Evolutionary conservation across 352 stramenopile genomes (phyloP).

Genomic region (Pythium rishiriense): DNA sequence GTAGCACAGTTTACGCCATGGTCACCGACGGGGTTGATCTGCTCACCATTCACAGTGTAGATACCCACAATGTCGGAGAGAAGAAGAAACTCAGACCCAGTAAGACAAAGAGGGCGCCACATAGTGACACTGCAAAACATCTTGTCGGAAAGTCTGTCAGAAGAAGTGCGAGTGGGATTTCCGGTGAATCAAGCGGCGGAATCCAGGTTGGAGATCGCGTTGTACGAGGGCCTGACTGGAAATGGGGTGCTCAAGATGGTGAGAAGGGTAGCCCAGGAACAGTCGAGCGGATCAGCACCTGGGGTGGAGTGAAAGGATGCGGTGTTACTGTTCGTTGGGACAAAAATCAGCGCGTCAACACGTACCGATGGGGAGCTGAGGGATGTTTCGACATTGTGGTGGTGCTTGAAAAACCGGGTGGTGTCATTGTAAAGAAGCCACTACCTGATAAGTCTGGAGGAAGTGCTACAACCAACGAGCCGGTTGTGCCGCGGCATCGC

Average conservation of each 20-base stretch:
- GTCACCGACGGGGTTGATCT: slow-evolving; percentile 60
- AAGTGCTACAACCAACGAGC: slow-evolving; percentile 14
- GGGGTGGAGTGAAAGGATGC: slow-evolving; percentile 72
- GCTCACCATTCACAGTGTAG: slow-evolving; percentile 66
- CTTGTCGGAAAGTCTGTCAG: background rate
- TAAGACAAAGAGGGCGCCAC: slow-evolving; percentile 4
- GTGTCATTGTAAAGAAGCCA: slow-evolving; percentile 47
- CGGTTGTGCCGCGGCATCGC: slow-evolving; percentile 44
- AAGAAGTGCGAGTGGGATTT: background rate
- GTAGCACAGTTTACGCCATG: slow-evolving; percentile 72
- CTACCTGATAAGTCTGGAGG: slow-evolving; percentile 35
- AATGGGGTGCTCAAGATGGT: slow-evolving; percentile 81
- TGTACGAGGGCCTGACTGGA: slow-evolving; percentile 74
- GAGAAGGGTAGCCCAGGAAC: slow-evolving; percentile 60
- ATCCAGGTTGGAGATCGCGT: slow-evolving; percentile 73
- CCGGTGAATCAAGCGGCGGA: slow-evolving; percentile 8
- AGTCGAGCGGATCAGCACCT: slow-evolving; percentile 76
- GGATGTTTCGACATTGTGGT: slow-evolving; percentile 76
- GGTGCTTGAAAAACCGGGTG: slow-evolving; percentile 54
- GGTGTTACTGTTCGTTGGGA: slow-evolving; percentile 82
- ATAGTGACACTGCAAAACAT: slow-evolving; percentile 13
- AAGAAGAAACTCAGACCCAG: slow-evolving; percentile 22
- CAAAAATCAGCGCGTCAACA: slow-evolving; percentile 84
- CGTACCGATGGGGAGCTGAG: slow-evolving; percentile 79
- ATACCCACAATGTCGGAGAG: slow-evolving; percentile 44